Conservation (phyloP, 108 stramenopile species). For the Fistulifera pelliculosa region DNA sequence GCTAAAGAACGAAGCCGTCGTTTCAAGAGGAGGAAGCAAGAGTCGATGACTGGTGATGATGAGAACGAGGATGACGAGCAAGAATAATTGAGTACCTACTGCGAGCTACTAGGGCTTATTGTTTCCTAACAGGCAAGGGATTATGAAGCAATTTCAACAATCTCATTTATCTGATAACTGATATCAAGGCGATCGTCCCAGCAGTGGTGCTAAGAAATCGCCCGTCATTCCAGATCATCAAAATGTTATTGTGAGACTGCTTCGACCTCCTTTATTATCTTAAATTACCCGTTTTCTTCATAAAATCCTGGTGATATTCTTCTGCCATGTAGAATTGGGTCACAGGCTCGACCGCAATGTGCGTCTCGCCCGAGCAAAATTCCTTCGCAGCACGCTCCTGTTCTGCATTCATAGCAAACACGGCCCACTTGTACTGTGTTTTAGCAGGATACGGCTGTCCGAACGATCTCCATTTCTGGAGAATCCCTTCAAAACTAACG, state of each 20-base stretch:
- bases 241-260: too few species aligned
- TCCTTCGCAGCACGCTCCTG: conserved; percentile 31
- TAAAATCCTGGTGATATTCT: conserved; percentile 67
- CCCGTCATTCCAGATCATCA: too few species aligned
- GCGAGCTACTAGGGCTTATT: too few species aligned
- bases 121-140: too few species aligned
- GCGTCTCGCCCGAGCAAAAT: conserved; percentile 12
- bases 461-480: conserved; percentile 40
- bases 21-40: conserved; percentile 12
- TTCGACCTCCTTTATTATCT: neutral
- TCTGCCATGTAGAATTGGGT: conserved; percentile 22
- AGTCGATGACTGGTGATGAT: too few species aligned
- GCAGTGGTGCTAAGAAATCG: too few species aligned
- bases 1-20: conserved; percentile 30
- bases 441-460: conserved; percentile 23
- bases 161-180: too few species aligned
- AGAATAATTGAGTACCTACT: too few species aligned
- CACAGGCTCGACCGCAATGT: conserved; percentile 46
- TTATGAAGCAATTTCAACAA: too few species aligned
- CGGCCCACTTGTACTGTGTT: conserved; percentile 50
- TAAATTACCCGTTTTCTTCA: conserved; percentile 25
- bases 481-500: conserved; percentile 44
- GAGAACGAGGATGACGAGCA: too few species aligned
- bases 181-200: too few species aligned
- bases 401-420: conserved; percentile 35